These are phyloP conservation scores for Lodderomyces elongisporus DNA, from an alignment of 1,139 yeast genomes.

Conservation along the genomic window DNA sequence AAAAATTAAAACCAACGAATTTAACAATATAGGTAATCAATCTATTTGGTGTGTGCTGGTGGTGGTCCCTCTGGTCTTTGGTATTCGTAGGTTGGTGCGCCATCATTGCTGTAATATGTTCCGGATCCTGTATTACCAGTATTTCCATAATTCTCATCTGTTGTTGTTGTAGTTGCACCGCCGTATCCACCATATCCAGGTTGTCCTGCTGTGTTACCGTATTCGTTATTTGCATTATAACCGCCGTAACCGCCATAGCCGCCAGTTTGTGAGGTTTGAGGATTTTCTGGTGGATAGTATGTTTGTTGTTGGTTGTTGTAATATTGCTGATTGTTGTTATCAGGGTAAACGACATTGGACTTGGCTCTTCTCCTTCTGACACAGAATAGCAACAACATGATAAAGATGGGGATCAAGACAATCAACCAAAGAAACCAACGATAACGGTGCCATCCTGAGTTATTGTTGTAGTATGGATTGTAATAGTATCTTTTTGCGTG, in stretches of 20 bases:
- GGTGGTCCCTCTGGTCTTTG: constrained; percentile 10
- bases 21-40: too few relatives aligned
- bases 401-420: constrained; percentile 8
- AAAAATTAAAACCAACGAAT: too few relatives aligned
- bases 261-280: constrained; percentile 7
- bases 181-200: constrained; percentile 4
- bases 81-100: constrained; percentile 1
- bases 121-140: constrained; percentile 4
- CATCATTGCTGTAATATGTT: constrained; percentile 2
- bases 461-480: constrained; percentile 3
- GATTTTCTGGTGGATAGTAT: constrained; percentile 6
- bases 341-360: constrained; percentile 5
- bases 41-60: constrained; percentile 10
- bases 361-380: constrained; percentile 7
- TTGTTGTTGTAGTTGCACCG: constrained; percentile 2
- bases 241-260: too few relatives aligned
- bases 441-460: constrained; percentile 7
- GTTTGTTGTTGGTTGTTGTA: constrained; percentile 4
- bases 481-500: constrained; percentile 4
- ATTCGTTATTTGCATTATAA: constrained; percentile 2
- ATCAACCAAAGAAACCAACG: constrained; percentile 13
- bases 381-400: constrained; percentile 5
- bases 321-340: constrained; percentile 3
- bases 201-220: constrained; percentile 1
- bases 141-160: constrained; percentile 4